Evolutionary conservation across 352 stramenopile species (phyloP), one percentile per base, ranked within the genome.

Genomic region (Globisporangium nagaii): DNA sequence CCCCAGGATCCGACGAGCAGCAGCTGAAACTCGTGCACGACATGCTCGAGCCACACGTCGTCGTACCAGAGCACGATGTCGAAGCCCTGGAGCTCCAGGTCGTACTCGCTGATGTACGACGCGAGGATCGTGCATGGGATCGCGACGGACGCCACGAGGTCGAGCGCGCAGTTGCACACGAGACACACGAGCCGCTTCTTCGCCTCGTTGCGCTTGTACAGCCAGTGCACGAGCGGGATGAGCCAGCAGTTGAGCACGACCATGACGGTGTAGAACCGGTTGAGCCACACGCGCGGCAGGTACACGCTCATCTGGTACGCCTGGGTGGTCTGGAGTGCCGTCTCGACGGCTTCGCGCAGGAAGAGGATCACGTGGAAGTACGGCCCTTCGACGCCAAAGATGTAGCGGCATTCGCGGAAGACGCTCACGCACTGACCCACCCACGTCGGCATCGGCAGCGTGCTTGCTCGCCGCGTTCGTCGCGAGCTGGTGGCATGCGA

Each of bases 211-310:
- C 12, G 17, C 7, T 37, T 28, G 9, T 39, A 37, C 22, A 35
- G 1, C 1, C n/a, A 20, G 30, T 66, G 45, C 2, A 68, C n/a
- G 4, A 64, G 12, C 39, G 50, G 41, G 3, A 46, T 59, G 9
- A 49, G 11, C 63, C 63, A 71, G 60, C 66, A 71, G 36, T 68
- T 67, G 31, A 45, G 4, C 24, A 65, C 51, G 17, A 67, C 37
- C 3, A 56, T 28, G 8, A 20, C 12, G 6, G 60, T 44, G 27
- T 56, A 64, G 20, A 54, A 47, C 0, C 50, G 49, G 32, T 64
- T 71, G 28, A 61, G 45, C n/a, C 13, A 11, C 6, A 31, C 19
- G 4, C 49, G 54, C 15, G 59, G 45, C 11, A 68, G 40, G 17
- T 46, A 56, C 5, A 15, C 30, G 36, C 56, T 58, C 56, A 71